Evolutionary conservation across 805 yeast genomes (phyloP).

Genomic region (Kluyveromyces starmeri): DNA sequence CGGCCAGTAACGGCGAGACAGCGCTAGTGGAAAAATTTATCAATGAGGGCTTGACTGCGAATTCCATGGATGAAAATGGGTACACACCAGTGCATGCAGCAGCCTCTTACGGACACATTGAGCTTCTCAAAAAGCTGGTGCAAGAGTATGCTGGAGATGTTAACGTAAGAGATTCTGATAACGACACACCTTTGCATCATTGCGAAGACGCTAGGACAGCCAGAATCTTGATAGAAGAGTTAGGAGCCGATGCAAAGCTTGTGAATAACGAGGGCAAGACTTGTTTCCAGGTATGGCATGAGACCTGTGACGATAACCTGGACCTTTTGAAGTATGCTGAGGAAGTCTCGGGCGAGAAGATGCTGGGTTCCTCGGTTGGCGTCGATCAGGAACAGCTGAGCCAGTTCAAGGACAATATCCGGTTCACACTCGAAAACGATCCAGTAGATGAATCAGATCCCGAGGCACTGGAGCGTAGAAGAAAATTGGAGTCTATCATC

Average conservation of each 20-base stretch:
- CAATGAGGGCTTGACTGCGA: slow-evolving; percentile 46
- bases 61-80: slow-evolving; percentile 82
- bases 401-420: slow-evolving; percentile 37
- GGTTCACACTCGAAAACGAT: slow-evolving; percentile 47
- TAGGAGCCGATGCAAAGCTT: slow-evolving; percentile 55
- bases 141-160: slow-evolving; percentile 61
- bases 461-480: slow-evolving; percentile 48
- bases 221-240: slow-evolving; percentile 51
- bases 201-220: slow-evolving; percentile 68
- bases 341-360: slow-evolving; percentile 29
- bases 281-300: slow-evolving; percentile 63
- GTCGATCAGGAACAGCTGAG: slow-evolving; percentile 25
- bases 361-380: slow-evolving; percentile 15
- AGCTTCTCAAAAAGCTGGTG: slow-evolving; percentile 38
- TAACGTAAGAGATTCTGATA: slow-evolving; percentile 76
- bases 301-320: slow-evolving; percentile 70
- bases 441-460: slow-evolving; percentile 32
- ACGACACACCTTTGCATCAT: slow-evolving; percentile 93
- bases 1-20: slow-evolving; percentile 78
- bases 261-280: slow-evolving; percentile 71
- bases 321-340: slow-evolving; percentile 62
- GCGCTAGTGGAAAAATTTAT: slow-evolving; percentile 50
- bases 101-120: slow-evolving; percentile 79
- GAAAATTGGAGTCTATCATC: slow-evolving; percentile 59
- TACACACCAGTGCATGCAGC: slow-evolving; percentile 98